Evolutionary conservation across 108 stramenopile genomes (phyloP).

Genomic region (Chaetoceros muelleri): DNA sequence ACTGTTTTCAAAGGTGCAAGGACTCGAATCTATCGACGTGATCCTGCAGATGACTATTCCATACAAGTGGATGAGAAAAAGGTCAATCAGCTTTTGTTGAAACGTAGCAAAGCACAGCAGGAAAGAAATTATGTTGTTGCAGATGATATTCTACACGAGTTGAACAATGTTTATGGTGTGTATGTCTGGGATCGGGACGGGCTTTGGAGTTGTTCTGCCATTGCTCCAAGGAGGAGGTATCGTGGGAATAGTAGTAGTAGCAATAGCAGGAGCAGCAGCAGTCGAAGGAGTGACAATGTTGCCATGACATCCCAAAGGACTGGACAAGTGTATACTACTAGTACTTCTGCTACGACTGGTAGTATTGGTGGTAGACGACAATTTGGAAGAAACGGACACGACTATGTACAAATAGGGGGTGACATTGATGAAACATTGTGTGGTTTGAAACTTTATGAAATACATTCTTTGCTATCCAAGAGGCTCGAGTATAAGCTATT

Average conservation of each 20-base stretch:
- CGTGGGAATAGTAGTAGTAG: conserved; percentile 4
- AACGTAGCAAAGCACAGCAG: conserved; percentile 28
- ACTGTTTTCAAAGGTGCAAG: no score
- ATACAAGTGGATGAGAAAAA: conserved; percentile 26
- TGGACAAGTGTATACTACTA: no score
- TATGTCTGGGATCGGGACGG: conserved; percentile 28
- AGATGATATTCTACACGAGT: conserved; percentile 49
- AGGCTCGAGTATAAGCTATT: conserved; percentile 48
- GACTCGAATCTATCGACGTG: conserved; percentile 38
- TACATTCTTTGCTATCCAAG: conserved; percentile 42
- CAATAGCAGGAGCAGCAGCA: conserved; percentile 6
- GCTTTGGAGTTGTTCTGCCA: conserved; percentile 23
- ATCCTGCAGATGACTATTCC: conserved; percentile 30
- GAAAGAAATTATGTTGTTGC: conserved; percentile 43
- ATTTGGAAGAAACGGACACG: conserved; percentile 70
- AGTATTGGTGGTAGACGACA: no score
- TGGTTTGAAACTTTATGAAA: conserved; percentile 25
- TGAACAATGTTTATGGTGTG: conserved; percentile 46
- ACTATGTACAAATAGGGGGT: conserved; percentile 46
- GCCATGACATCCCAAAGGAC: no score
- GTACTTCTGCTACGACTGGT: no score
- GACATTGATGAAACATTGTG: conserved; percentile 23
- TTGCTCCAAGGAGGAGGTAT: conserved; percentile 6
- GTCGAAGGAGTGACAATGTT: conserved; percentile 9
- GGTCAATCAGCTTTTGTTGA: conserved; percentile 33